Evolutionary conservation across 2,329 filamentous ascomycete species (phyloP).

Genomic region (Thielaviopsis musarum): DNA sequence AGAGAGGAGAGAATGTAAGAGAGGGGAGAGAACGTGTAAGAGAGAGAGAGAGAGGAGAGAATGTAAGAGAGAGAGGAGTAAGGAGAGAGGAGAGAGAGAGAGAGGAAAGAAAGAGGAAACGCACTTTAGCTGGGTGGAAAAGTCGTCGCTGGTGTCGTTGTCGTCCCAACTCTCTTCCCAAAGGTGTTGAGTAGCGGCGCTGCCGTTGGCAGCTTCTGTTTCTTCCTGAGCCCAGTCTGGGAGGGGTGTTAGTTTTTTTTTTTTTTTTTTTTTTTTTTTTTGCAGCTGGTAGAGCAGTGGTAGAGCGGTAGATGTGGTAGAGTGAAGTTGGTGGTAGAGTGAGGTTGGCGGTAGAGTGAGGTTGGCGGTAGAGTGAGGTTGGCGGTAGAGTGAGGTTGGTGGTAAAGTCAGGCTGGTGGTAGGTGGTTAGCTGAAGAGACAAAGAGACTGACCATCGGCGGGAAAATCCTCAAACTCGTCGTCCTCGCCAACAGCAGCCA

Average conservation of each 20-base stretch:
- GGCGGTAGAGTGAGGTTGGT: too few relatives aligned
- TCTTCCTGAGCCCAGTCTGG: slow-evolving; percentile 88
- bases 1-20: background rate
- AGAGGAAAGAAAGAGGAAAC: slow-evolving; percentile 19
- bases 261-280: too few relatives aligned
- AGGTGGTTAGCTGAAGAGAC: too few relatives aligned
- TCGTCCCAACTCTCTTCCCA: slow-evolving; percentile 99
- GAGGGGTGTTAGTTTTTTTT: background rate
- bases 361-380: too few relatives aligned
- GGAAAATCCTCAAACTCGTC: slow-evolving; percentile 99
- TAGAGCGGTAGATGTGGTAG: too few relatives aligned
- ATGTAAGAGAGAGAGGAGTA: background rate
- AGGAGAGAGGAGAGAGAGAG: background rate
- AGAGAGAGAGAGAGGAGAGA: background rate
- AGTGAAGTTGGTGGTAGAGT: too few relatives aligned
- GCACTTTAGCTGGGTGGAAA: slow-evolving; percentile 84
- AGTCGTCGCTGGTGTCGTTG: slow-evolving; percentile 92
- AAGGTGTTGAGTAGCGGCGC: slow-evolving; percentile 55
- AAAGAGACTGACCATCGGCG: slow-evolving; percentile 54
- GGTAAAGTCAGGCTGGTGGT: too few relatives aligned
- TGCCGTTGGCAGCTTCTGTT: slow-evolving; percentile 59
- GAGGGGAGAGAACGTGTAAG: background rate
- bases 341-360: too few relatives aligned
- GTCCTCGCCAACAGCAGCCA: slow-evolving; percentile 73
- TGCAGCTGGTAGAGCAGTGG: too few relatives aligned